phyloP scores from a whole-genome alignment of 352 stramenopile genomes.

The Phytophthora syringae region DNA sequence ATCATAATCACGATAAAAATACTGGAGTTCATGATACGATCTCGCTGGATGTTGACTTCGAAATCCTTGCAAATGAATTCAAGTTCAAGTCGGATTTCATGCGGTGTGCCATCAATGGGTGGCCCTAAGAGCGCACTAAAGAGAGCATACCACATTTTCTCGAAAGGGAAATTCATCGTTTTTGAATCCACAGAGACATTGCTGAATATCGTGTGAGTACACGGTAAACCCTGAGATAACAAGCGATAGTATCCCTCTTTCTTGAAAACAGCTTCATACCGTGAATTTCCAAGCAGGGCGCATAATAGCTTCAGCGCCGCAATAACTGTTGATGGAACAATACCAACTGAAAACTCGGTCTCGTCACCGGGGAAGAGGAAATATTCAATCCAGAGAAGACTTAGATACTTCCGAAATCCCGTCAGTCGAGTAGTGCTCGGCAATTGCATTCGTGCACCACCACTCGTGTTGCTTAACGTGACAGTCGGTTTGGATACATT shows the following conservation, averaged over 20 bases:
- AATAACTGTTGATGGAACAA: conserved; percentile 60
- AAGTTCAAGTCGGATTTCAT: conserved; percentile 68
- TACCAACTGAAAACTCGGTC: conserved; percentile 38
- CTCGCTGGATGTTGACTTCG: conserved; percentile 62
- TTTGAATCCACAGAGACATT: conserved; percentile 8
- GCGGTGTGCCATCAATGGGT: conserved; percentile 64
- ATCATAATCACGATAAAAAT: conserved; percentile 63
- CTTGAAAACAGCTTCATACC: conserved; percentile 64
- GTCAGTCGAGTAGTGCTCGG: conserved; percentile 46
- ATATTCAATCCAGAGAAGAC: conserved; percentile 67
- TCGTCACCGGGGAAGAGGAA: conserved; percentile 57
- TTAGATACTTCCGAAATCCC: conserved; percentile 69
- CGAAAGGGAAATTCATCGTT: conserved; percentile 50
- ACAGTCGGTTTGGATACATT: conserved; percentile 2
- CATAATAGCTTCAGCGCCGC: conserved; percentile 58
- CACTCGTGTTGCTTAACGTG: conserved; percentile 11
- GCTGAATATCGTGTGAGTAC: conserved; percentile 38
- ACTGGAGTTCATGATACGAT: conserved; percentile 58
- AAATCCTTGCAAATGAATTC: conserved; percentile 77
- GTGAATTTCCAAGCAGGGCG: conserved; percentile 45
- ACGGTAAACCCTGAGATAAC: conserved; percentile 66
- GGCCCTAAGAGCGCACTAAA: conserved; percentile 70
- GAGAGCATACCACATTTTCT: conserved; percentile 75
- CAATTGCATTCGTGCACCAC: conserved; percentile 52
- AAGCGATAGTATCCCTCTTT: conserved; percentile 78